Conservation (phyloP, 306 rosid genomes). For the Cucumis hystrix region DNA sequence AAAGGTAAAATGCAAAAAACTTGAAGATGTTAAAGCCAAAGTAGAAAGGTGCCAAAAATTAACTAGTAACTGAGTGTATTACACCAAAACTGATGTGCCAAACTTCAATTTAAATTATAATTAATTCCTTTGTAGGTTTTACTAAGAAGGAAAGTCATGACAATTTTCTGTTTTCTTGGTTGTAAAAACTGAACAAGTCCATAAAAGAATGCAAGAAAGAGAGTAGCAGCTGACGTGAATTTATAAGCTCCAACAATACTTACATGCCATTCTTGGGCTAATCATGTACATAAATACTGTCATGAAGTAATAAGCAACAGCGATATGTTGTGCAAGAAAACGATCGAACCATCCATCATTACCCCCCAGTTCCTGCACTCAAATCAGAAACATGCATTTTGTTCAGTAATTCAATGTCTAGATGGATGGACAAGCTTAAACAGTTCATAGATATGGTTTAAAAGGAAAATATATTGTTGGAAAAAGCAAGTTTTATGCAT, state of each 20-base stretch:
- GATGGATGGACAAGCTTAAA: background rate
- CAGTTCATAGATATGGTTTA: background rate
- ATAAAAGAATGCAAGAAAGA: background rate
- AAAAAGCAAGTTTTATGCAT: background rate
- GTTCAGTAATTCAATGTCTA: background rate
- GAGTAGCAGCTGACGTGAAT: background rate
- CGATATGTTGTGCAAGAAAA: slow-evolving; percentile 94
- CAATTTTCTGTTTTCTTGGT: background rate
- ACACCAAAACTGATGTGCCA: background rate
- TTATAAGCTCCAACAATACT: slow-evolving; percentile 14
- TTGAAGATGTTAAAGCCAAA: too few relatives aligned
- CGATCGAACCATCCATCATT: slow-evolving; percentile 96
- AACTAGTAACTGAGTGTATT: background rate
- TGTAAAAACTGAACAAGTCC: background rate
- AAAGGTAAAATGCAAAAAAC: too few relatives aligned
- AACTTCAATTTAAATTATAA: background rate
- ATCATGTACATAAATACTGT: slow-evolving; percentile 60
- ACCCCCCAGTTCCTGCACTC: slow-evolving; percentile 93
- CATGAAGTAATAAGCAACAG: slow-evolving; percentile 65
- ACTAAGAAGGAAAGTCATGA: background rate
- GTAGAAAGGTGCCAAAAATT: background rate
- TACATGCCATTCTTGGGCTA: slow-evolving; percentile 99
- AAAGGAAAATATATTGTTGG: background rate
- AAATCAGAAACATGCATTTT: background rate
- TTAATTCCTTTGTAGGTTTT: background rate